A percentile compares a stretch with the other conserved stretches of the same genome.
Evolutionary conservation across 306 rosid genomes (phyloP).

Genomic region (Trifolium dubium): DNA sequence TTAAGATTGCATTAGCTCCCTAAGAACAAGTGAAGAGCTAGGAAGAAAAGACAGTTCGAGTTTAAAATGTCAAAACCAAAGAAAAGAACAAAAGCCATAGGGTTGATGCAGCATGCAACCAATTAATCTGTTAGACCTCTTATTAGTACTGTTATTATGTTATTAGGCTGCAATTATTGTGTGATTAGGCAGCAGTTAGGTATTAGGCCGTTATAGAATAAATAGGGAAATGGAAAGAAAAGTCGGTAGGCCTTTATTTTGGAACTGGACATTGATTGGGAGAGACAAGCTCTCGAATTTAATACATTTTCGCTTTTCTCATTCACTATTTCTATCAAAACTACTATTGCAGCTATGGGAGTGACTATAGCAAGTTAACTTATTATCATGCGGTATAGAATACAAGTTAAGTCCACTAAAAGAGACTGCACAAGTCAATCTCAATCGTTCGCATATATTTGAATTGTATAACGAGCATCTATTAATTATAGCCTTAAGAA

Average conservation of each 20-base stretch:
- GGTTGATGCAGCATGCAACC: neutral
- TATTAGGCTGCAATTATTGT: too few species aligned
- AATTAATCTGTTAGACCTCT: neutral
- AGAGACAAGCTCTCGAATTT: too few species aligned
- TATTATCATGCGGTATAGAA: conserved; percentile 2
- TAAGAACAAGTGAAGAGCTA: neutral
- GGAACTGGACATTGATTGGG: too few species aligned
- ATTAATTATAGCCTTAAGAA: conserved; percentile 3
- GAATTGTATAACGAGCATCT: conserved; percentile 9
- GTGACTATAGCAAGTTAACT: neutral
- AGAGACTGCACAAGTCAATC: neutral
- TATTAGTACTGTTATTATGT: too few species aligned
- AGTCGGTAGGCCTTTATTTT: too few species aligned
- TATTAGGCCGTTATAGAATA: too few species aligned
- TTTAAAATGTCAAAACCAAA: conserved; percentile 22
- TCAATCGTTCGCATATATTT: conserved; percentile 18
- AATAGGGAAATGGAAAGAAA: too few species aligned
- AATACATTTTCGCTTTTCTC: too few species aligned
- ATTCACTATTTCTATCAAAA: too few species aligned
- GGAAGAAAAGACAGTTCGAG: neutral
- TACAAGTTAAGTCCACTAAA: conserved; percentile 2
- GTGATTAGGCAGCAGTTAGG: too few species aligned
- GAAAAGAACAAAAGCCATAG: conserved; percentile 3
- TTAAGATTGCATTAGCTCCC: neutral
- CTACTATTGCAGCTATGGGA: neutral